Evolutionary conservation across 2,329 filamentous ascomycete genomes (phyloP).

Genomic region (Aspergillus hiratsukae): DNA sequence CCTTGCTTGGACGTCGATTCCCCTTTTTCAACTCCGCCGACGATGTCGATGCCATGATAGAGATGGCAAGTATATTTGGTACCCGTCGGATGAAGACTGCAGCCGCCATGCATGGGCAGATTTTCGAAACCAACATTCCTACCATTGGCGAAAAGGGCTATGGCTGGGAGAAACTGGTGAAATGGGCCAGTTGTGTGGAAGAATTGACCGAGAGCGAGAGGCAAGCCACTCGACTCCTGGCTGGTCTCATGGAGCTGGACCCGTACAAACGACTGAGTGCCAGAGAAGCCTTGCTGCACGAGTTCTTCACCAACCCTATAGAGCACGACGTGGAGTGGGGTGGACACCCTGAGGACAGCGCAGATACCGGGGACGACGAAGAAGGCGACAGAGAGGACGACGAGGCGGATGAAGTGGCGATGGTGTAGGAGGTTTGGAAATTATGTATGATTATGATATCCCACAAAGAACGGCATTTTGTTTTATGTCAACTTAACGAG

Average conservation of each 20-base stretch:
- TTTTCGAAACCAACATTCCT: constrained; percentile 89
- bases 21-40: constrained; percentile 99
- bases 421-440: constrained; percentile 24
- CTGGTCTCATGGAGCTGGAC: constrained; percentile 42
- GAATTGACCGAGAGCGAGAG: constrained; percentile 48
- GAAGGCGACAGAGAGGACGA: constrained; percentile 27
- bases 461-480: neutral
- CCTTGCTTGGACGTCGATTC: constrained; percentile 84
- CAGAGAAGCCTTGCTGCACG: constrained; percentile 41
- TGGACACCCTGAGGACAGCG: constrained; percentile 33
- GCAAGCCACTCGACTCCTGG: constrained; percentile 42
- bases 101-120: constrained; percentile 78
- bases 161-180: constrained; percentile 83
- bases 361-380: constrained; percentile 30
- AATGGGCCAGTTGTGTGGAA: constrained; percentile 85
- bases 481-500: neutral
- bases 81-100: constrained; percentile 75
- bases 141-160: constrained; percentile 84
- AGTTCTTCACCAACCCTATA: constrained; percentile 41
- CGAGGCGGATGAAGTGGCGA: constrained; percentile 38
- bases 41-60: constrained; percentile 94
- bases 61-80: constrained; percentile 94
- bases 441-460: constrained; percentile 15
- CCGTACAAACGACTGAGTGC: constrained; percentile 40
- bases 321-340: constrained; percentile 40